These are phyloP conservation scores for Podaxis mareebaensis DNA, from an alignment of 768 basidiomycete genomes.

Conservation along the genomic window DNA sequence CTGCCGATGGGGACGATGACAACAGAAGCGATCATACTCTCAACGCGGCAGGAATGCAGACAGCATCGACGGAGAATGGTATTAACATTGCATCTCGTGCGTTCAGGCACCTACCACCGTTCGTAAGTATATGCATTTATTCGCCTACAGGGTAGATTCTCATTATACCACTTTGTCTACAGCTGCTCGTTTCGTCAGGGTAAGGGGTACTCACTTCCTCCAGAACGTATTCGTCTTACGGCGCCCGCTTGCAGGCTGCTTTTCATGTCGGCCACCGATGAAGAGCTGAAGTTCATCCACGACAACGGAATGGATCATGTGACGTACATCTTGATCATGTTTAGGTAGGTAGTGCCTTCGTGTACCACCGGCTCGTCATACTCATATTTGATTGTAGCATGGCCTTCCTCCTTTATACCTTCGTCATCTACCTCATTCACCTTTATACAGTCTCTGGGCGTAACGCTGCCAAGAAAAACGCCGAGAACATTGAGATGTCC, in stretches of 20 bases:
- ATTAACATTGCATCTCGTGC: constrained; percentile 45
- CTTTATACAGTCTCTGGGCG: constrained; percentile 65
- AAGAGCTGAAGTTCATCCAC: constrained; percentile 75
- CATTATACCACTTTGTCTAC: constrained; percentile 14
- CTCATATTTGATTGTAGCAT: constrained; percentile 39
- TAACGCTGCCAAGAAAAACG: constrained; percentile 38
- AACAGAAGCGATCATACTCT: constrained; percentile 68
- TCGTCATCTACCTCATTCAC: constrained; percentile 69
- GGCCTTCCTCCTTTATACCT: constrained; percentile 77
- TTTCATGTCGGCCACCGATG: constrained; percentile 94
- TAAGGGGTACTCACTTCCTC: constrained; percentile 29
- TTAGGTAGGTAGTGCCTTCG: constrained; percentile 49
- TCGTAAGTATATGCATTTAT: constrained; percentile 52
- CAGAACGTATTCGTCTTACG: neutral
- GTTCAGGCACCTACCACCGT: constrained; percentile 87
- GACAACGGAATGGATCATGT: constrained; percentile 85
- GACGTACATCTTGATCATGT: constrained; percentile 84
- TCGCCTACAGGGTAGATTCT: neutral
- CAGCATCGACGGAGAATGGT: constrained; percentile 27
- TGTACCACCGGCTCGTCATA: neutral
- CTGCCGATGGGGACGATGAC: constrained; percentile 45
- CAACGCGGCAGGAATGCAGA: constrained; percentile 30
- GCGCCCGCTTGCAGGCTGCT: constrained; percentile 49
- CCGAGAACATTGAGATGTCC: constrained; percentile 23
- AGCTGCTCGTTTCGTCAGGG: constrained; percentile 79